Conservation (phyloP, 257 asterid species). For the Scutellaria barbata region DNA sequence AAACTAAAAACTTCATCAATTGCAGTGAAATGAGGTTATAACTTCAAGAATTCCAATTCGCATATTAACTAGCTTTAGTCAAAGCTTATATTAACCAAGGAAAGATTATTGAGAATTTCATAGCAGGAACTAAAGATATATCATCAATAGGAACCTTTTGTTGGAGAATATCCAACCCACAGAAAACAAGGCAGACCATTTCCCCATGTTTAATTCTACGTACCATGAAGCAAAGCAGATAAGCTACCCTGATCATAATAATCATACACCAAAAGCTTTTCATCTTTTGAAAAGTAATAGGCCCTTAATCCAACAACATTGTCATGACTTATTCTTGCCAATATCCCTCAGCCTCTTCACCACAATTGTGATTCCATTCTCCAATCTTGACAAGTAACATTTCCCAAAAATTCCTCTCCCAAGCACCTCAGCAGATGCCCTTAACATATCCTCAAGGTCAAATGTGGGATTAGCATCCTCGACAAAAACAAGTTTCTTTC, state of each 20-base stretch:
- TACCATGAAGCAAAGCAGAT: constrained; percentile 42
- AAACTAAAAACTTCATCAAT: too few species aligned
- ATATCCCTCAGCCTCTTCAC: constrained; percentile 40
- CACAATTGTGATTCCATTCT: constrained; percentile 14
- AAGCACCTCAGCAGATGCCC: constrained; percentile 30
- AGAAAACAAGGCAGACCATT: not conserved
- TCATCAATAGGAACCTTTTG: not conserved
- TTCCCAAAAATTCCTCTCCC: constrained; percentile 40
- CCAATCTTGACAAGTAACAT: constrained; percentile 18
- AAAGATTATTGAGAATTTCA: too few species aligned
- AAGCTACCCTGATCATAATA: constrained; percentile 32
- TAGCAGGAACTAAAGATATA: not conserved
- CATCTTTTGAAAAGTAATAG: constrained; percentile 29
- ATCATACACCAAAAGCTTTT: constrained; percentile 44
- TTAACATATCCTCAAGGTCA: constrained; percentile 36
- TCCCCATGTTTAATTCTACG: not conserved
- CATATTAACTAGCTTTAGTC: too few species aligned
- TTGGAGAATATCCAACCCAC: not conserved
- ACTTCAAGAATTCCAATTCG: too few species aligned
- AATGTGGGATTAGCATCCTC: constrained; percentile 12
- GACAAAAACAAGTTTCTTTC: constrained; percentile 20
- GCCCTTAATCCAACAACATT: constrained; percentile 41
- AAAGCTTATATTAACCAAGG: too few species aligned
- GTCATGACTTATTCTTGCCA: constrained; percentile 38
- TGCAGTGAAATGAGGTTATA: too few species aligned